These are phyloP conservation scores for Daldinia caldariorum DNA, from an alignment of 495 filamentous ascomycete genomes.

Conservation along the genomic window DNA sequence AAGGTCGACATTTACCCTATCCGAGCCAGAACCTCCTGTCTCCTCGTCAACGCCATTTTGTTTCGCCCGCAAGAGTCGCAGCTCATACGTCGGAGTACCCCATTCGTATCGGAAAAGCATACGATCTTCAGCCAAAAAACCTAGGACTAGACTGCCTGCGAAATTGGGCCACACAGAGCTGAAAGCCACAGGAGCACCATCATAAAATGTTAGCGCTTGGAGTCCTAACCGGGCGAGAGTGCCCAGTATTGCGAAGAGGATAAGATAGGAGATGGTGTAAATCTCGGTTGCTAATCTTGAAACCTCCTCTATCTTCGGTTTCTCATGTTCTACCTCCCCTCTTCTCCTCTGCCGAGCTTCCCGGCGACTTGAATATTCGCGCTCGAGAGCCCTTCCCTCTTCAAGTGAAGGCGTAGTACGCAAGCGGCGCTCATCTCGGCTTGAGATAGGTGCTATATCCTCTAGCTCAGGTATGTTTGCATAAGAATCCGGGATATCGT, in stretches of 20 bases:
- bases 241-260: conserved; percentile 87
- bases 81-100: conserved; percentile 54
- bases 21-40: conserved; percentile 31
- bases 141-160: conserved; percentile 82
- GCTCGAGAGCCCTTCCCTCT: conserved; percentile 37
- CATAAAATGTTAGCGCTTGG: conserved; percentile 82
- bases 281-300: conserved; percentile 73
- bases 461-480: conserved; percentile 60
- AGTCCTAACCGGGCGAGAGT: conserved; percentile 87
- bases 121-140: conserved; percentile 83
- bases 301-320: conserved; percentile 37
- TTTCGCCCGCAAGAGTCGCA: conserved; percentile 46
- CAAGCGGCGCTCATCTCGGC: conserved; percentile 52
- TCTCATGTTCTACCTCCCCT: conserved; percentile 23
- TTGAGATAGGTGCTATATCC: conserved; percentile 56
- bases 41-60: conserved; percentile 49
- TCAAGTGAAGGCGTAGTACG: conserved; percentile 45
- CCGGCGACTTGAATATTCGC: conserved; percentile 16
- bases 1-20: conserved; percentile 42
- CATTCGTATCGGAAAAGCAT: conserved; percentile 77
- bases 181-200: conserved; percentile 77
- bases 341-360: conserved; percentile 13
- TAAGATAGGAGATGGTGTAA: conserved; percentile 82
- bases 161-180: conserved; percentile 91
- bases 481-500: conserved; percentile 60